Base-by-base conservation (phyloP, 1,139 yeast genomes). In the Taiozyma sp. region DNA sequence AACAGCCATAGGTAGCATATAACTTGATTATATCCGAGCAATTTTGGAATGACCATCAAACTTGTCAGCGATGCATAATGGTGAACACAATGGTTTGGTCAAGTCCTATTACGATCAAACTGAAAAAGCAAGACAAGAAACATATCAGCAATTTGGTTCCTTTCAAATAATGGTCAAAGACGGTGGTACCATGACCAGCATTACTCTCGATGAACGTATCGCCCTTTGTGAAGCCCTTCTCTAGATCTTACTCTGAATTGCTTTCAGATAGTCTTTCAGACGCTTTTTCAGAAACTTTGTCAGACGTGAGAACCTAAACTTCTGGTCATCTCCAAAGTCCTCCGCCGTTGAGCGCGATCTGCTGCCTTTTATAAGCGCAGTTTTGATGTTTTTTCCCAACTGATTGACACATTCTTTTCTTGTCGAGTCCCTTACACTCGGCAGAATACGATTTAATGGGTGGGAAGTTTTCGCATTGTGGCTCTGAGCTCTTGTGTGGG, bases 71-170 rank as follows among this genome's bases (percentile, higher is more conserved):
- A 85, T 82, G 2, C 49, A 84, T 67, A 7, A 83, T 69, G 3
- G 89, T 80, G 1, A 80, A 69, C 2, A 82, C 80, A 54, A 85
- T 83, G 11, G 89, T 84, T 59, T 81, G 85, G 62, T n/a, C n/a
- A 42, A 85, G 66, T 0, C 89, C 88, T 13, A 79, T 77, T 37
- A 85, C 66, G 59, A 84, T 83, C 53, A 83, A 60, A n/a, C 79
- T 68, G 32, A 76, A 62, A 28, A 76, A 68, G 46, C 81, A 70
- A 11, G 86, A 72, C 3, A 69, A 43, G 14, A 80, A 60, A 13
- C 82, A 76, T 6, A 76, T 50, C 0, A 56, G 45, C 32, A 82
- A 64, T 43, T 69, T 68, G 6, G 65, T 2, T 0, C 86, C 86
- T 4, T 64, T 66, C 19, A 79, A 58, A 47, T 76, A 69, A 53